Conservation (phyloP, 495 filamentous ascomycete genomes). For the Trichoderma gamsii region DNA sequence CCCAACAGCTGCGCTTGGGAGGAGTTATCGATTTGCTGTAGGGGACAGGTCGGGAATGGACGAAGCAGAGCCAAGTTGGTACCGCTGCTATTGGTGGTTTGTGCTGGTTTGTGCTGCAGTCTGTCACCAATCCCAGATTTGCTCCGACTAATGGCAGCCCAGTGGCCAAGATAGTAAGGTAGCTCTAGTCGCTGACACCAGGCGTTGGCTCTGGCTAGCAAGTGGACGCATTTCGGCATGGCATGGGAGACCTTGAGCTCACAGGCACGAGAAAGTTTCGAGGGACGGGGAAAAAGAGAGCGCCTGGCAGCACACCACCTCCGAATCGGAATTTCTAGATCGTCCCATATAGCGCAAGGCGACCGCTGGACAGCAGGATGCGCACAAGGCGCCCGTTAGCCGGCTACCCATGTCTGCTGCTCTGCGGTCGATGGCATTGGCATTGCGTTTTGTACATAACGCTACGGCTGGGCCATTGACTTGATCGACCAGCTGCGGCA, state of each 20-base stretch:
- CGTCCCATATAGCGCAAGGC: constrained; percentile 14
- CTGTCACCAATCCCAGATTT: too few relatives aligned
- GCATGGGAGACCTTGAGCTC: not conserved
- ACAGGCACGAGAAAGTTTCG: not conserved
- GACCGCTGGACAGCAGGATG: constrained; percentile 5
- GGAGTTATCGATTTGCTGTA: not conserved
- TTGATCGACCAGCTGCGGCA: not conserved
- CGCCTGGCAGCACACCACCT: constrained; percentile 6
- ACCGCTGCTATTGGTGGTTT: too few relatives aligned
- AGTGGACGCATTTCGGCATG: too few relatives aligned
- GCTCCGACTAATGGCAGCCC: too few relatives aligned
- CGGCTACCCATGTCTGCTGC: constrained; percentile 2
- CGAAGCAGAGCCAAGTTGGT: not conserved
- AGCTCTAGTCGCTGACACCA: not conserved
- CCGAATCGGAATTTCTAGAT: constrained; percentile 9
- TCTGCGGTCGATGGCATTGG: not conserved
- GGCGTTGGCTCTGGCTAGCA: not conserved
- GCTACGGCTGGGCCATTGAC: not conserved
- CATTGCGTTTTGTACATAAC: not conserved
- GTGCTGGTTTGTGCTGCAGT: too few relatives aligned
- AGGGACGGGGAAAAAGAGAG: not conserved
- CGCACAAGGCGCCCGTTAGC: constrained; percentile 1
- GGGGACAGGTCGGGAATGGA: not conserved
- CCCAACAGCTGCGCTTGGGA: not conserved
- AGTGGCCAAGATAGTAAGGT: not conserved